These are phyloP conservation scores for Blastocystis sp. DNA, from an alignment of 352 stramenopile species.

Conservation along the genomic window DNA sequence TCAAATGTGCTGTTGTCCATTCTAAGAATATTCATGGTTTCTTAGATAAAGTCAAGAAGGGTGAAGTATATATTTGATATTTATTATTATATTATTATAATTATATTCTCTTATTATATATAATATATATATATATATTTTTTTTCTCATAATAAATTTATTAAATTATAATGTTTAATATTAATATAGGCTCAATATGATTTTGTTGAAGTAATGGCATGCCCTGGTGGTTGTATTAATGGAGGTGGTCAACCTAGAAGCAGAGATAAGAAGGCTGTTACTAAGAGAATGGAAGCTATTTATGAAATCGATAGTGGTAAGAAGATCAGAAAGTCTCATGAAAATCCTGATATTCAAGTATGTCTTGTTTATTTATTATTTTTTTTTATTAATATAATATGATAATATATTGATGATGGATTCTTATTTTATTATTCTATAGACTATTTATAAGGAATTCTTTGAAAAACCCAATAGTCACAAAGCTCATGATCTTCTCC, in stretches of 20 bases:
- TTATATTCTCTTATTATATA: slow-evolving; percentile 76
- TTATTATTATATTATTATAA: slow-evolving; percentile 53
- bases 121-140: slow-evolving; percentile 86
- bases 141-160: slow-evolving; percentile 70
- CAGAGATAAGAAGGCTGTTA: slow-evolving; percentile 54
- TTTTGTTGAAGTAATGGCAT: slow-evolving; percentile 95
- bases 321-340: slow-evolving; percentile 58
- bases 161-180: slow-evolving; percentile 40
- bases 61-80: slow-evolving; percentile 37
- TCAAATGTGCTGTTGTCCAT: slow-evolving; percentile 34
- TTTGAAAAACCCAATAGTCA: slow-evolving; percentile 49
- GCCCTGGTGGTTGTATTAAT: slow-evolving; percentile 83
- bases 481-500: slow-evolving; percentile 21
- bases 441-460: slow-evolving; percentile 46
- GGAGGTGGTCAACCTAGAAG: slow-evolving; percentile 66
- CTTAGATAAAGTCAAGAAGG: slow-evolving; percentile 30
- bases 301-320: slow-evolving; percentile 53
- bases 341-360: slow-evolving; percentile 51
- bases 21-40: slow-evolving; percentile 20
- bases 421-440: too few species aligned
- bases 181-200: slow-evolving; percentile 63
- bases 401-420: too few species aligned
- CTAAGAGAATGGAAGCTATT: slow-evolving; percentile 40
- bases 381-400: too few species aligned
- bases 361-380: too few species aligned